Evolutionary conservation across 345 rosid species (phyloP).

Genomic region (Gossypium turneri): DNA sequence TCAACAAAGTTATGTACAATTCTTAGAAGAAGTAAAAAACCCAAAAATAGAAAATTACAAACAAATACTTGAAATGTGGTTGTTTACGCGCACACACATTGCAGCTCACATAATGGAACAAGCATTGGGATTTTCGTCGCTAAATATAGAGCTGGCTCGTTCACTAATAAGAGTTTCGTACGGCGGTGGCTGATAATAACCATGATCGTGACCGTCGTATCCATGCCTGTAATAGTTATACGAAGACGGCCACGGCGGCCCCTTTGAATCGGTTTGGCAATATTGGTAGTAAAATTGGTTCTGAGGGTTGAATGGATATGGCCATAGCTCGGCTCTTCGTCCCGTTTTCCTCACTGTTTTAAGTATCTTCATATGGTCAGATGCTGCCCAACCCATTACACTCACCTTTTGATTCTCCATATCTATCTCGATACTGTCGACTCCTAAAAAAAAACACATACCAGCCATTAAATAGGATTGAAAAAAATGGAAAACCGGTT

Average conservation of each 20-base stretch:
- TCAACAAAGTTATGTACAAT: no score
- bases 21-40: no score
- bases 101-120: conserved; percentile 47
- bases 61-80: not conserved
- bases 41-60: no score
- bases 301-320: conserved; percentile 50
- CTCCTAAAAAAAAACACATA: conserved; percentile 31
- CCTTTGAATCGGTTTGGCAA: conserved; percentile 4
- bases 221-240: conserved; percentile 55
- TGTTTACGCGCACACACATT: not conserved
- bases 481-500: no score
- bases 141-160: conserved; percentile 42
- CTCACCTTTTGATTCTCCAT: conserved; percentile 66
- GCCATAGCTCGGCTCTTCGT: conserved; percentile 65
- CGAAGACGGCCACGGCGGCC: conserved; percentile 17
- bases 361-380: conserved; percentile 52
- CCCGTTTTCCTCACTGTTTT: conserved; percentile 51
- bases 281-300: conserved; percentile 29
- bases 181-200: conserved; percentile 38
- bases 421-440: conserved; percentile 59
- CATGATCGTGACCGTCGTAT: conserved; percentile 35
- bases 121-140: conserved; percentile 77
- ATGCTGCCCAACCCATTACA: conserved; percentile 58
- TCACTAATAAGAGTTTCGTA: conserved; percentile 30
- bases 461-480: not conserved